Conservation (phyloP, 768 basidiomycete genomes). For the Porphyrellus cyaneotinctus region DNA sequence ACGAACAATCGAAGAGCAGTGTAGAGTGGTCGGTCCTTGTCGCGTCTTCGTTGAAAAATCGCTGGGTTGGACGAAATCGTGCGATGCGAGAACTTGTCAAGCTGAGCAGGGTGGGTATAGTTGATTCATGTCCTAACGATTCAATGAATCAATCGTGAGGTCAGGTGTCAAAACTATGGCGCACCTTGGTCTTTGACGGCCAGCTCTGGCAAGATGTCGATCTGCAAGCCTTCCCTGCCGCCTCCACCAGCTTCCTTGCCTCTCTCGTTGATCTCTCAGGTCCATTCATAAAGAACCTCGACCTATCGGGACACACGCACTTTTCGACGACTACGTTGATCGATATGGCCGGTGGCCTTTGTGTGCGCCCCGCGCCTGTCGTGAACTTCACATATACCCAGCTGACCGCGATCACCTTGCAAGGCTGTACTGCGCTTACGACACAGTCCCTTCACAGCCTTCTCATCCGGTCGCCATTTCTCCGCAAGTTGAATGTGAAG, state of each 20-base stretch:
- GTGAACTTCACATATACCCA: slow-evolving; percentile 49
- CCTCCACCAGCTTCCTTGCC: slow-evolving; percentile 48
- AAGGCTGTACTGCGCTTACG: slow-evolving; percentile 65
- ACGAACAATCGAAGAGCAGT: slow-evolving; percentile 40
- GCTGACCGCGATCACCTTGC: slow-evolving; percentile 65
- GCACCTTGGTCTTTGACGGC: slow-evolving; percentile 72
- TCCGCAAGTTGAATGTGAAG: slow-evolving; percentile 59
- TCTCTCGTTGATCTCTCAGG: slow-evolving; percentile 55
- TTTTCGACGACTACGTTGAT: slow-evolving; percentile 48
- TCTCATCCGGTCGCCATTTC: slow-evolving; percentile 56
- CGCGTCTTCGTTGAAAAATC: slow-evolving; percentile 56
- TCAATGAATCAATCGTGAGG: slow-evolving; percentile 15
- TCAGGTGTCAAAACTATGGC: slow-evolving; percentile 80
- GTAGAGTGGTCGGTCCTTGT: slow-evolving; percentile 57
- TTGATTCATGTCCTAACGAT: slow-evolving; percentile 8
- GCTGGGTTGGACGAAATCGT: slow-evolving; percentile 73
- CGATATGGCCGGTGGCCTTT: slow-evolving; percentile 52
- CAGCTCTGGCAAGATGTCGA: slow-evolving; percentile 77
- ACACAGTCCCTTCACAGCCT: slow-evolving; percentile 67
- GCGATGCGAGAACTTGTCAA: slow-evolving; percentile 77
- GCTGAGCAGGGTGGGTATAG: slow-evolving; percentile 64
- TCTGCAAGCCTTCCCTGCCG: slow-evolving; percentile 56
- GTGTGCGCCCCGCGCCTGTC: slow-evolving; percentile 36
- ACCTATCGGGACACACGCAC: slow-evolving; percentile 58
- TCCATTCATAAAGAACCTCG: slow-evolving; percentile 57